A percentile compares a stretch with the other conserved stretches of the same genome.
Evolutionary conservation across 2,329 filamentous ascomycete genomes (phyloP).

Genomic region (Acrocalymma vagum): DNA sequence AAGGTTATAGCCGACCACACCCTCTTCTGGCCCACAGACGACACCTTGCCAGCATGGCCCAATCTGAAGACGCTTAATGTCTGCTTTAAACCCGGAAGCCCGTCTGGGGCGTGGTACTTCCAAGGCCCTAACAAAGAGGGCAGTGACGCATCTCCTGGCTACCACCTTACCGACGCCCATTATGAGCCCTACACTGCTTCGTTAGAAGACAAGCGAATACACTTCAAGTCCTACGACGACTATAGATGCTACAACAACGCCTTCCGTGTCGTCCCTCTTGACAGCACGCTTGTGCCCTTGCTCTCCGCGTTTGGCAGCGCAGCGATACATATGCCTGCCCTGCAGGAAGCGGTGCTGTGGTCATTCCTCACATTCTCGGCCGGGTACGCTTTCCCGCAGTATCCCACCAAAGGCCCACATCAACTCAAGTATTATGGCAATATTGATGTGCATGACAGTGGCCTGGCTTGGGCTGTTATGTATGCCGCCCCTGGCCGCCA

Average conservation of each 20-base stretch:
- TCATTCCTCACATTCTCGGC: constrained; percentile 9
- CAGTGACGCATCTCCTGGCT: constrained; percentile 5
- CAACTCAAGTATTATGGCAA: constrained; percentile 3
- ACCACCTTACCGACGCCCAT: constrained; percentile 10
- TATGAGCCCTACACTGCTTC: constrained; percentile 14
- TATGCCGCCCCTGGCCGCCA: constrained; percentile 6
- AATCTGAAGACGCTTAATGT: constrained; percentile 11
- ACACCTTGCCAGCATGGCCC: constrained; percentile 11
- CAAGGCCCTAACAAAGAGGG: constrained; percentile 9
- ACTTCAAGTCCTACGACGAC: background rate
- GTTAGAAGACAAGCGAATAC: constrained; percentile 3
- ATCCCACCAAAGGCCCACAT: too few relatives aligned
- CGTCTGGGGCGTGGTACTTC: constrained; percentile 18
- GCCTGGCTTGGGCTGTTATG: constrained; percentile 13
- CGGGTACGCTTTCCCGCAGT: too few relatives aligned
- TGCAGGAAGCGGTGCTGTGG: constrained; percentile 11
- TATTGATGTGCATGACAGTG: background rate
- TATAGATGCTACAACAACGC: background rate
- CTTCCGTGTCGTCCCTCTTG: constrained; percentile 14
- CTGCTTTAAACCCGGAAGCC: constrained; percentile 8
- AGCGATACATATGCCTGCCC: constrained; percentile 11
- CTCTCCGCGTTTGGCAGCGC: constrained; percentile 16
- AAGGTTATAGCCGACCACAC: constrained; percentile 7
- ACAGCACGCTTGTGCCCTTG: constrained; percentile 8
- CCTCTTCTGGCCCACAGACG: constrained; percentile 15